Evolutionary conservation across 441 rosid species (phyloP), one percentile per base, ranked within the genome.

Genomic region (Daphne laureola): DNA sequence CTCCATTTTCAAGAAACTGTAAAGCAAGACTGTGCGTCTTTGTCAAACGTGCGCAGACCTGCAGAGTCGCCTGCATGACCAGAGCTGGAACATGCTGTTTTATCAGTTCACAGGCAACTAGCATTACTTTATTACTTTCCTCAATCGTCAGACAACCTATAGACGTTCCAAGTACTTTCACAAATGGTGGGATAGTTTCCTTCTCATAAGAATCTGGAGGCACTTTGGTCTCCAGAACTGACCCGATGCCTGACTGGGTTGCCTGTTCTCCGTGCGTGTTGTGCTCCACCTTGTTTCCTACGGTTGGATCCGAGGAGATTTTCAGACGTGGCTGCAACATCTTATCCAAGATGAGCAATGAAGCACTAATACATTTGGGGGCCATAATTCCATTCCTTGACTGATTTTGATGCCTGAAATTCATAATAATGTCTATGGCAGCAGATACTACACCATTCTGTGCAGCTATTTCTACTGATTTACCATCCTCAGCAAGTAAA

Each of bases 51-150:
- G 95, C 92, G 80, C 96, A 87, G 68, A 93, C 60, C 78, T 89
- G 98, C 66, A 93, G 80, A 71, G 80, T 86, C 73, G 98, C 97
- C 78, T 89, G 98, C 98, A 89, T 89, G 58, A 89, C 75, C 75
- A 84, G 66, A 53, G 92, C 80, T 42, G 98, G 95, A 60, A 86
- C 92, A 69, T 78, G 86, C 65, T 78, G 90, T 71, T 82, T 89
- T 66, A 92, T 75, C 54, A 92, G 76, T 59, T 83, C 87, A 62
- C 91, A 84, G 12, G 82, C 82, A 41, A 89, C 65, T 57, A 69
- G 74, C 48, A 92, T 70, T 61, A 80, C 82, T 71, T 78, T 78
- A 31, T 72, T 75, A 72, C 95, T 64, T 73, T 93, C 97, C 67
- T 87, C 96, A 53, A 69, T 54, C 0, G 83, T 83, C 69, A 93